These are phyloP conservation scores for Endocarpon pusillum DNA, from an alignment of 495 filamentous ascomycete species.

Conservation along the genomic window DNA sequence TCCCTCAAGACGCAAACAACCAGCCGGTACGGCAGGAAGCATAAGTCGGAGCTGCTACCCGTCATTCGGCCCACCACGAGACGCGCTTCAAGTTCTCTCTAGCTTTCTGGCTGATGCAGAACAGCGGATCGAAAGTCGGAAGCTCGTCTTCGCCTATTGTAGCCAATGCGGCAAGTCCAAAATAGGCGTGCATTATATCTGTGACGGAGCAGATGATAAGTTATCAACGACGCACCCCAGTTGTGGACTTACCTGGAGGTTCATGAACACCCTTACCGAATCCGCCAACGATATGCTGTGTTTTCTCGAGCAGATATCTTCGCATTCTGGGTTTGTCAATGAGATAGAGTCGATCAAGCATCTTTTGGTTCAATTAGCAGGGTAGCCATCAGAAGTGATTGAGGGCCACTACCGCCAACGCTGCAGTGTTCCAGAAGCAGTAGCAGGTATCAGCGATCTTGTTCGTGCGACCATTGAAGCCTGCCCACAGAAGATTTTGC, in stretches of 20 bases:
- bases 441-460: slow-evolving; percentile 91
- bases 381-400: not conserved
- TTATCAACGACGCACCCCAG: not conserved
- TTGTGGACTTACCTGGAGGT: slow-evolving; percentile 39
- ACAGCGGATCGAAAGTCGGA: slow-evolving; percentile 42
- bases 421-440: slow-evolving; percentile 70
- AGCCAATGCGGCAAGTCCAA: slow-evolving; percentile 66
- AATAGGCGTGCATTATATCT: slow-evolving; percentile 81
- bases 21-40: no score
- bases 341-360: slow-evolving; percentile 44
- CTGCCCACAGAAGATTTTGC: slow-evolving; percentile 31
- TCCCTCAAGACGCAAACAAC: no score
- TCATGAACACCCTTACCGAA: slow-evolving; percentile 73
- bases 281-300: slow-evolving; percentile 81
- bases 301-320: slow-evolving; percentile 67
- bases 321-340: slow-evolving; percentile 43
- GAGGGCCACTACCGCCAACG: slow-evolving; percentile 36
- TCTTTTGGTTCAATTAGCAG: slow-evolving; percentile 23
- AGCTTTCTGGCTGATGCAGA: slow-evolving; percentile 43
- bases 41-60: no score
- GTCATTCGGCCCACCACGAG: slow-evolving; percentile 27
- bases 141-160: slow-evolving; percentile 46
- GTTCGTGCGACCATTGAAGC: slow-evolving; percentile 78
- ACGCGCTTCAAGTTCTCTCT: slow-evolving; percentile 25
- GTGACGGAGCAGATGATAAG: slow-evolving; percentile 4